Percentiles rank a stretch among this genome's conserved stretches.
These are phyloP conservation scores for Oligophagozyma castellii DNA, from an alignment of 1,139 yeast species.

Conservation along the genomic window DNA sequence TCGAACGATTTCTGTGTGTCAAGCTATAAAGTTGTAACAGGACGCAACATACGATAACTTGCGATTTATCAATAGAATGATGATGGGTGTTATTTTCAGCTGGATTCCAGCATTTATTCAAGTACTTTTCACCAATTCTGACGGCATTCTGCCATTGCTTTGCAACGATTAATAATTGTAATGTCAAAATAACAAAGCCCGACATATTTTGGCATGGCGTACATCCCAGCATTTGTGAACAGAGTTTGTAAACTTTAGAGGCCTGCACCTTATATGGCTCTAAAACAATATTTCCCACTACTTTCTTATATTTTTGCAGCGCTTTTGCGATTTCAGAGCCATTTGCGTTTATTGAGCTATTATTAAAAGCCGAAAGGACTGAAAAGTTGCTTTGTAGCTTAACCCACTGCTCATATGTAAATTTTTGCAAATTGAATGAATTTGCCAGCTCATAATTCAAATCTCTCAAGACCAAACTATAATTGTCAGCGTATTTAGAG, in stretches of 20 bases:
- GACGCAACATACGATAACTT: conserved; percentile 11
- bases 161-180: conserved; percentile 17
- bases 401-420: conserved; percentile 18
- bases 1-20: conserved; percentile 13
- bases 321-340: conserved; percentile 11
- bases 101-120: conserved; percentile 7
- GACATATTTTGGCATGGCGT: conserved; percentile 6
- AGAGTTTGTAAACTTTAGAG: conserved; percentile 15
- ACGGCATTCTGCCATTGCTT: conserved; percentile 21
- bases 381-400: conserved; percentile 11
- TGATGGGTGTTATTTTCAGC: conserved; percentile 1
- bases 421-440: conserved; percentile 11
- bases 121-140: conserved; percentile 14
- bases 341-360: conserved; percentile 9
- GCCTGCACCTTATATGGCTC: conserved; percentile 22
- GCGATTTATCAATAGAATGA: conserved; percentile 3
- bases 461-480: conserved; percentile 23
- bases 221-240: conserved; percentile 6
- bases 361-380: conserved; percentile 17
- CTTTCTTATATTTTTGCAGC: conserved; percentile 11
- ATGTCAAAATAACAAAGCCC: conserved; percentile 14
- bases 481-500: conserved; percentile 16
- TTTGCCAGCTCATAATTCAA: conserved; percentile 17
- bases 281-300: conserved; percentile 15
- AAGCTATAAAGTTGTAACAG: conserved; percentile 16